Evolutionary conservation across 1,139 yeast species (phyloP).

Genomic region (Yamadazyma trypodendri): DNA sequence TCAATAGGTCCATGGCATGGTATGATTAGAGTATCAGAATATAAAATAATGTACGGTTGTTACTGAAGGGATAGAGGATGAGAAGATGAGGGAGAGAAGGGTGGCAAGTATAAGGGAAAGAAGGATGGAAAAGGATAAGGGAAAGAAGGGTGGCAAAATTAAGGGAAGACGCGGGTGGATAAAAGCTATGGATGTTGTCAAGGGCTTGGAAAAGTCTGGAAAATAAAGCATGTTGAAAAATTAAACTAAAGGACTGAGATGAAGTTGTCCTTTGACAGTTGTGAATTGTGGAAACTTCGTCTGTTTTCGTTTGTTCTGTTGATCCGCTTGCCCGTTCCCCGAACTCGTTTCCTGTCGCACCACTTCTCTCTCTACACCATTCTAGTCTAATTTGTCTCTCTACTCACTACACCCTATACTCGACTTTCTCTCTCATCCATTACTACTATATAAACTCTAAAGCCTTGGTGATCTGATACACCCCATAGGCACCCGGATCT

Average conservation of each 20-base stretch:
- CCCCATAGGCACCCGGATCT: constrained; percentile 46
- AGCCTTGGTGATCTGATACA: constrained; percentile 23
- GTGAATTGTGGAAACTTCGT: too few relatives aligned
- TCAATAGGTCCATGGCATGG: constrained; percentile 1
- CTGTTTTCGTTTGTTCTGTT: neutral
- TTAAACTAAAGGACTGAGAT: too few relatives aligned
- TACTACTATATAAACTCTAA: constrained; percentile 9
- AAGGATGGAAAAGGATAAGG: neutral
- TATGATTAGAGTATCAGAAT: neutral
- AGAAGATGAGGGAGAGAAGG: too few relatives aligned
- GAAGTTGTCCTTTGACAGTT: too few relatives aligned
- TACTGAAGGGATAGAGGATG: neutral
- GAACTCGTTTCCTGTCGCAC: too few relatives aligned
- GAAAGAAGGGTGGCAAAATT: too few relatives aligned
- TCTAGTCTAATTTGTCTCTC: neutral
- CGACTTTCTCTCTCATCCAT: neutral
- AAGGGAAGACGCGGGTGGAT: too few relatives aligned
- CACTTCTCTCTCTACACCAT: neutral
- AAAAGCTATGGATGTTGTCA: too few relatives aligned
- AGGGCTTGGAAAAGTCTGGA: too few relatives aligned
- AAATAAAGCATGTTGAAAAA: too few relatives aligned
- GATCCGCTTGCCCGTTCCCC: too few relatives aligned
- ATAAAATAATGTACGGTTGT: constrained; percentile 2
- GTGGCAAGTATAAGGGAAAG: too few relatives aligned
- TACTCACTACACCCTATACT: neutral